A percentile compares a stretch with the other conserved stretches of the same genome.
Evolutionary conservation across 768 basidiomycete genomes (phyloP).

Genomic region (Coprinopsis strossmayeri): DNA sequence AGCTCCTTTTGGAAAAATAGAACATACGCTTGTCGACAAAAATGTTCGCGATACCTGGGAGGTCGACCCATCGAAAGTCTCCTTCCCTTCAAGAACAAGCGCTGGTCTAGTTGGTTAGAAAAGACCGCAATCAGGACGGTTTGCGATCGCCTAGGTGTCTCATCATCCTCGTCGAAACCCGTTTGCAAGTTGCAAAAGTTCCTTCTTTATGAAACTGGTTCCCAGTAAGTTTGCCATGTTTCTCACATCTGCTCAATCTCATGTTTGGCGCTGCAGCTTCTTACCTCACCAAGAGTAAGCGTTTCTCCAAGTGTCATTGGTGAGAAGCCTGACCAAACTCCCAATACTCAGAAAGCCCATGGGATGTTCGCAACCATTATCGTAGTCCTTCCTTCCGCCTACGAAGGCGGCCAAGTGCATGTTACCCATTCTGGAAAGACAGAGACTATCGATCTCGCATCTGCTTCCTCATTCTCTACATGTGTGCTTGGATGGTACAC

Average conservation of each 20-base stretch:
- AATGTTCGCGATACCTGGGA: not conserved
- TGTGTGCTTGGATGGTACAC: conserved; percentile 42
- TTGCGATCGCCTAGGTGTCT: conserved; percentile 23
- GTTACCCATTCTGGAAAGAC: conserved; percentile 26
- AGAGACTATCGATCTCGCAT: conserved; percentile 26
- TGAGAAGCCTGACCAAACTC: not conserved
- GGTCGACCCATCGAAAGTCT: not conserved
- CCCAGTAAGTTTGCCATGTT: conserved; percentile 30
- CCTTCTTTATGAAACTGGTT: conserved; percentile 35
- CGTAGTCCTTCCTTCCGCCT: conserved; percentile 35
- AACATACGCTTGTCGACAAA: not conserved
- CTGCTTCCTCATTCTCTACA: conserved; percentile 21
- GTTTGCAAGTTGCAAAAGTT: conserved; percentile 33
- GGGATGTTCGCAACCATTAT: conserved; percentile 43
- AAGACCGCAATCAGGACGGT: not conserved
- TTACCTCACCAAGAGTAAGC: conserved; percentile 36
- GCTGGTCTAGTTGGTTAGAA: not conserved
- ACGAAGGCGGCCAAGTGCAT: conserved; percentile 35
- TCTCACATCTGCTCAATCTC: not conserved
- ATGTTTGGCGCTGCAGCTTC: no score
- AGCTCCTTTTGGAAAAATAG: not conserved
- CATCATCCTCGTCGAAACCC: conserved; percentile 9
- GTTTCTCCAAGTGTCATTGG: not conserved
- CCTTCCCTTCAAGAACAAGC: not conserved
- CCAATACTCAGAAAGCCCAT: conserved; percentile 32